Evolutionary conservation across 2,329 filamentous ascomycete genomes (phyloP), one percentile per base, ranked within the genome.

Genomic region (Diaporthe sp.): DNA sequence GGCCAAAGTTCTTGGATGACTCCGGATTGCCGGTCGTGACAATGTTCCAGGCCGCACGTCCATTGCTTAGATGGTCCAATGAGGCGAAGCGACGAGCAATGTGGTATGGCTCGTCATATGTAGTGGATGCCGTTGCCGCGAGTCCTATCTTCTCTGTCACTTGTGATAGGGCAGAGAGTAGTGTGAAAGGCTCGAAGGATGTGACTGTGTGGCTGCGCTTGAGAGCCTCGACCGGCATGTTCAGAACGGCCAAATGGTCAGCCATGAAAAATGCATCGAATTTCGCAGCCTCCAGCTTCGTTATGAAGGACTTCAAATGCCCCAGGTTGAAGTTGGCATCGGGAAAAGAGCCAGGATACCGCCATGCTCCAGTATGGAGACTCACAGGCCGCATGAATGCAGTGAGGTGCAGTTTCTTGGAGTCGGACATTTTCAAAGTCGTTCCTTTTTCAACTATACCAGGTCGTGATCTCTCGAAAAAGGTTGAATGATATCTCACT

Each of bases 361-460:
- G 84, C 89, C 89, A 90, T 77, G 88, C 88, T 44, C 89, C 88
- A 2, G 88, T 89, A 77, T 91, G 89, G 13, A 90, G 81, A 61
- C 85, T 88, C 2, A 91, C 88, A 1, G 89, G 89, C 25, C 89
- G 87, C 89, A 91, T 91, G 76, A 91, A 91, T 0, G 89, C 89
- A 3, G 89, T 90, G 5, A 91, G 84, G 77, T 91, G 88, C 8
- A 90, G 81, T 76, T 87, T 79, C 55, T 84, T 85, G 76, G 74
- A 57, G 12, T 77, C 73, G 17, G 75, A 34, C 73, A 74, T 77
- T 15, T 61, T 61, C 6, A 37, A 37, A n/a, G 8, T 17, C 4
- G 2, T 46, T 39, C 2, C 37, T 51, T 34, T 34, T 0, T 15
- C 8, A 15, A 39, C 37, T 4, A 37, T 13, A 25, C 8, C 17